These are phyloP conservation scores for Apiospora hydei DNA, from an alignment of 2,329 filamentous ascomycete genomes.

Conservation along the genomic window DNA sequence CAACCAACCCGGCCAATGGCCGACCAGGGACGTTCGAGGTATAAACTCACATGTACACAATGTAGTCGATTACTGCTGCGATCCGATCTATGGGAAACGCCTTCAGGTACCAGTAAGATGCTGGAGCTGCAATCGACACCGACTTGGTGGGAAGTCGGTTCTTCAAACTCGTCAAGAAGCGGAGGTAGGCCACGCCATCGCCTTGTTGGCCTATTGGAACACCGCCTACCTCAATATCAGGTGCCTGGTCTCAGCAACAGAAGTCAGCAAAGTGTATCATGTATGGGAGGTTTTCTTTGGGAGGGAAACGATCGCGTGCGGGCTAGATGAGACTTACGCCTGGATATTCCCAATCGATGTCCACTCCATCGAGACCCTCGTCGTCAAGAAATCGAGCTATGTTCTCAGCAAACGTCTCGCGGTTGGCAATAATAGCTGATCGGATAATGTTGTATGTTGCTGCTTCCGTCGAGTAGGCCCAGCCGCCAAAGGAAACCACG, in stretches of 20 bases:
- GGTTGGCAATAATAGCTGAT: constrained; percentile 33
- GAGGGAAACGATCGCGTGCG: no score
- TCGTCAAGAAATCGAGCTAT: no score
- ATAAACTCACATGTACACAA: constrained; percentile 42
- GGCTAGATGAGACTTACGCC: constrained; percentile 29
- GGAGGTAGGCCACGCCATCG: no score
- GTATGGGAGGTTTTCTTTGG: no score
- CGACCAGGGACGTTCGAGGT: no score
- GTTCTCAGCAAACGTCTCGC: no score
- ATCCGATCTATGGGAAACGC: constrained; percentile 38
- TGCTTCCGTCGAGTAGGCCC: constrained; percentile 45
- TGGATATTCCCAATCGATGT: constrained; percentile 47
- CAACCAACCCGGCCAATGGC: no score
- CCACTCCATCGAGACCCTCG: constrained; percentile 42
- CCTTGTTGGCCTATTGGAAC: constrained; percentile 21
- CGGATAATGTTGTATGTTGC: constrained; percentile 44
- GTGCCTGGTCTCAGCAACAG: no score
- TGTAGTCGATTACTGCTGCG: constrained; percentile 38
- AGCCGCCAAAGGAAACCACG: constrained; percentile 51
- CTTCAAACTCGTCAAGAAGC: no score
- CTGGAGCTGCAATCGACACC: constrained; percentile 36
- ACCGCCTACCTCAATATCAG: no score
- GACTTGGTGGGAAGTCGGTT: no score
- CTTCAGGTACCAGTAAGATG: constrained; percentile 41
- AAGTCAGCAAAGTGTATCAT: no score